Evolutionary conservation across 805 yeast genomes (phyloP).

Genomic region (Yarrowia keelungensis): DNA sequence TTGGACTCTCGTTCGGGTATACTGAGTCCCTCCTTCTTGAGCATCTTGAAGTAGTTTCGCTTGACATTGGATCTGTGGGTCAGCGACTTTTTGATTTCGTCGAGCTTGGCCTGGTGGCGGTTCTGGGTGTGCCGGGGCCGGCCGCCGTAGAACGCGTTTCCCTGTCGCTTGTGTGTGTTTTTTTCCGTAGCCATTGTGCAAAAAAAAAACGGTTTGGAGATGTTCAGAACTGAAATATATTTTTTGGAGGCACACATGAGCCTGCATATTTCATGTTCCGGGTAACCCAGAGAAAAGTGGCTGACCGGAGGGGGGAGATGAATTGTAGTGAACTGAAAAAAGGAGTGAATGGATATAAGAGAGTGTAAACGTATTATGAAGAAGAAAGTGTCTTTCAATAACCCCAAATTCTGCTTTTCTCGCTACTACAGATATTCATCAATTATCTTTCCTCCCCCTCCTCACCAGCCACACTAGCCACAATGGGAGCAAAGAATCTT

Average conservation of each 20-base stretch:
- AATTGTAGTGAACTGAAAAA: neutral
- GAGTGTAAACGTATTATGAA: no score
- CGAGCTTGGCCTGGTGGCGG: constrained; percentile 44
- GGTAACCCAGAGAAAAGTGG: constrained; percentile 14
- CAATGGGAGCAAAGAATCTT: constrained; percentile 12
- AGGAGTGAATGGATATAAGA: neutral
- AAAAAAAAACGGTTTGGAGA: neutral
- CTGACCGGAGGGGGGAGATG: neutral
- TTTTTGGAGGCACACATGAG: constrained; percentile 26
- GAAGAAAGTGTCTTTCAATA: no score
- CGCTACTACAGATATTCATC: no score
- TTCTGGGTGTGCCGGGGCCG: constrained; percentile 37
- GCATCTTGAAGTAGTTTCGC: constrained; percentile 78
- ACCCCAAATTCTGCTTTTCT: no score
- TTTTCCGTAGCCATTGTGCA: constrained; percentile 21
- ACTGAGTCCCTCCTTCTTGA: constrained; percentile 71
- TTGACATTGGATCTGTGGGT: constrained; percentile 81
- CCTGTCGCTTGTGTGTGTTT: constrained; percentile 15
- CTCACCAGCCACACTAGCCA: constrained; percentile 28
- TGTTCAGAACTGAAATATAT: no score
- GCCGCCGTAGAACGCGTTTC: constrained; percentile 31
- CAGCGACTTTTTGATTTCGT: constrained; percentile 79
- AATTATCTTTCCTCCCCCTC: no score
- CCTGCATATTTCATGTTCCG: constrained; percentile 27
- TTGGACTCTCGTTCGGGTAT: constrained; percentile 55